These are phyloP conservation scores for Lasiodiplodia gonubiensis DNA, from an alignment of 2,329 filamentous ascomycete species.

Conservation along the genomic window DNA sequence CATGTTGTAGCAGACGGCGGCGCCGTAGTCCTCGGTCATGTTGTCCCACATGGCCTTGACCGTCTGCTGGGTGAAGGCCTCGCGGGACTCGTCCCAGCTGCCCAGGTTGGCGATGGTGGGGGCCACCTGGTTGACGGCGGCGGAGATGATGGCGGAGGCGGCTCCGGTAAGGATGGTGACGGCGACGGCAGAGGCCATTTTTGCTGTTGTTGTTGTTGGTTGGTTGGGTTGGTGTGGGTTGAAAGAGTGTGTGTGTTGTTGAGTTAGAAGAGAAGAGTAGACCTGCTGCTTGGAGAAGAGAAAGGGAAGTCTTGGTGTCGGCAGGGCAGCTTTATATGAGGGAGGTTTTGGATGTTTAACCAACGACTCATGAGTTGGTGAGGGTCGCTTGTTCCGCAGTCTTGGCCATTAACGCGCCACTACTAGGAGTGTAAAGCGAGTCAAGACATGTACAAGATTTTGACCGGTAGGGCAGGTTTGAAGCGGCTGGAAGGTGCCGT, in stretches of 20 bases:
- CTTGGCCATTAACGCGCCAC: background rate
- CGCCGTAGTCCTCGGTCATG: constrained; percentile 14
- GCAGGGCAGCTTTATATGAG: constrained; percentile 10
- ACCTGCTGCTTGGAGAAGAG: background rate
- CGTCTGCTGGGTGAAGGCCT: constrained; percentile 24
- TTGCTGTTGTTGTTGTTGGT: background rate
- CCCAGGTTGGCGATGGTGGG: constrained; percentile 22
- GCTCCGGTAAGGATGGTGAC: constrained; percentile 27
- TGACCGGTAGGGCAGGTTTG: background rate
- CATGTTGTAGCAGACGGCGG: constrained; percentile 29
- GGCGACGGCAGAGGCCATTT: constrained; percentile 24
- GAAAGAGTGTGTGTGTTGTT: constrained; percentile 1
- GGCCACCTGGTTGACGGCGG: constrained; percentile 24
- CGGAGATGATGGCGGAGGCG: constrained; percentile 20
- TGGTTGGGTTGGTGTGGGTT: background rate
- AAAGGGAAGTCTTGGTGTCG: background rate
- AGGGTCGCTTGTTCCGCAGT: background rate
- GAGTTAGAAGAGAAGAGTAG: background rate
- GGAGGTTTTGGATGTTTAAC: background rate
- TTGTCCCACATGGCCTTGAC: constrained; percentile 24
- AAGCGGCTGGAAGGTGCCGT: constrained; percentile 3
- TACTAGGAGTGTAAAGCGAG: background rate
- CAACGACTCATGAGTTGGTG: background rate
- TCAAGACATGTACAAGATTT: background rate
- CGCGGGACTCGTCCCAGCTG: constrained; percentile 23